Conservation (phyloP, 805 yeast species). For the Candida vaughaniae region DNA sequence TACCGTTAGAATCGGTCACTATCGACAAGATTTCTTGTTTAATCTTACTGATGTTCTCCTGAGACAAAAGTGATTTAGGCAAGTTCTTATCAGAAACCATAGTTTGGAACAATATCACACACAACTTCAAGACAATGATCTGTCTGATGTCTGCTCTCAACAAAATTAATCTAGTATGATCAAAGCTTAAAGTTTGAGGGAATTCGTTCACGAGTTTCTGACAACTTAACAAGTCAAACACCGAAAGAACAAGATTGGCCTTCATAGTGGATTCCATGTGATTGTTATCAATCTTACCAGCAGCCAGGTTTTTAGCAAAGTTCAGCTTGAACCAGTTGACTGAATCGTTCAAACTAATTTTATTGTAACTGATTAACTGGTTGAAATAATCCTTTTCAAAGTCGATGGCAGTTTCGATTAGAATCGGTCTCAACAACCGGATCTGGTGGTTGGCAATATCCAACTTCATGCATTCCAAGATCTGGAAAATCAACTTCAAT, state of each 20-base stretch:
- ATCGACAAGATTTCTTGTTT: constrained; percentile 75
- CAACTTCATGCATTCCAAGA: constrained; percentile 89
- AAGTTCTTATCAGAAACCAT: constrained; percentile 41
- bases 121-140: constrained; percentile 74
- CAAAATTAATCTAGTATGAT: constrained; percentile 73
- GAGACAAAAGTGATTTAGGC: constrained; percentile 23
- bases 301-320: constrained; percentile 20
- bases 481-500: constrained; percentile 70
- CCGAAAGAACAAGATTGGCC: constrained; percentile 39
- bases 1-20: constrained; percentile 82
- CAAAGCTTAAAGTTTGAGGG: constrained; percentile 82
- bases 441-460: constrained; percentile 96
- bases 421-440: constrained; percentile 75
- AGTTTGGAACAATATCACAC: constrained; percentile 71
- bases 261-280: constrained; percentile 7
- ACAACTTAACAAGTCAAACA: constrained; percentile 67
- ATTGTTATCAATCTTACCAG: constrained; percentile 3
- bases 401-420: constrained; percentile 82
- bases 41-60: constrained; percentile 44
- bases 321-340: constrained; percentile 62
- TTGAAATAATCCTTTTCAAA: constrained; percentile 83
- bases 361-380: constrained; percentile 51
- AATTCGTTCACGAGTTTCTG: constrained; percentile 79
- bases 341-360: constrained; percentile 58
- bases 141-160: constrained; percentile 85